Conservation (phyloP, 805 yeast species). For the Candida quercuum region DNA sequence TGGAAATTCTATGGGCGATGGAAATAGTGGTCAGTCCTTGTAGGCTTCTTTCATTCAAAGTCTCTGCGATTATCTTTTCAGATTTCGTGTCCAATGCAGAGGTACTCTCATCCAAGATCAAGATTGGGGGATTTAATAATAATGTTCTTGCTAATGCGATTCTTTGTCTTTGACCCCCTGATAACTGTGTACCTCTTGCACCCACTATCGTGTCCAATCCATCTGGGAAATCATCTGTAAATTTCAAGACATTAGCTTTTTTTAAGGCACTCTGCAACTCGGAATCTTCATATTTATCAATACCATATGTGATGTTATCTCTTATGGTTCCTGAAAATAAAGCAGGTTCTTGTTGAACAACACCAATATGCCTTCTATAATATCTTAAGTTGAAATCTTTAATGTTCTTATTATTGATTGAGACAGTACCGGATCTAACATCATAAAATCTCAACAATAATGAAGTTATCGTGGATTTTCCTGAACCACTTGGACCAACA, state of each 20-base stretch:
- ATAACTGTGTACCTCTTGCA: slow-evolving; percentile 78
- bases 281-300: slow-evolving; percentile 46
- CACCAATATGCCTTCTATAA: slow-evolving; percentile 72
- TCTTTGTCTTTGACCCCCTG: slow-evolving; percentile 95
- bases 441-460: slow-evolving; percentile 80
- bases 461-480: slow-evolving; percentile 85
- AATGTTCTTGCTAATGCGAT: slow-evolving; percentile 88
- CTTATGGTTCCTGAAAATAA: slow-evolving; percentile 80
- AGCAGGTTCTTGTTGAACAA: slow-evolving; percentile 90
- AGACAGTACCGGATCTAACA: slow-evolving; percentile 58
- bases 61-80: slow-evolving; percentile 78
- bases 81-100: slow-evolving; percentile 88
- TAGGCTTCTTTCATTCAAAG: slow-evolving; percentile 49
- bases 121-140: slow-evolving; percentile 69
- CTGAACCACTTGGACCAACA: slow-evolving; percentile 97
- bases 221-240: slow-evolving; percentile 72
- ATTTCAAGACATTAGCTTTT: slow-evolving; percentile 68
- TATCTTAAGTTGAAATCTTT: slow-evolving; percentile 62
- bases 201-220: slow-evolving; percentile 82
- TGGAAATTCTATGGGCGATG: slow-evolving; percentile 87
- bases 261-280: slow-evolving; percentile 56
- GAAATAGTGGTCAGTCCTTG: slow-evolving; percentile 72
- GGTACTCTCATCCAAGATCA: slow-evolving; percentile 90
- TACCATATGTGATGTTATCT: slow-evolving; percentile 80
- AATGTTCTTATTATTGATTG: slow-evolving; percentile 61